A percentile compares a stretch with the other conserved stretches of the same genome.
Evolutionary conservation across 108 stramenopile genomes (phyloP).

Genomic region (Fragilariopsis cylindrus): DNA sequence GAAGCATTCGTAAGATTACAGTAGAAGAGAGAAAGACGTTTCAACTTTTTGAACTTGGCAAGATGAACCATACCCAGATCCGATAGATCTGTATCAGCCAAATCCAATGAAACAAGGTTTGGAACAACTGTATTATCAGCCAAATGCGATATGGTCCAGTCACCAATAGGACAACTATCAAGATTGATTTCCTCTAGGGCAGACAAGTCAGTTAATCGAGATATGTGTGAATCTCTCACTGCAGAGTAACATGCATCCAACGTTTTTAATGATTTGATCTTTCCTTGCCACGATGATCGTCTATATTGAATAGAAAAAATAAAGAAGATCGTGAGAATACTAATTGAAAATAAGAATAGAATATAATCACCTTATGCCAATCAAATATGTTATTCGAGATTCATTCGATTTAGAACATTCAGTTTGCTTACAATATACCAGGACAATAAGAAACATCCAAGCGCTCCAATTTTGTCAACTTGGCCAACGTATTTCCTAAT

Average conservation of each 20-base stretch:
- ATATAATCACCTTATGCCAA: not conserved
- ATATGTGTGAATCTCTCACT: slow-evolving; percentile 73
- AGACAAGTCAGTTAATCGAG: slow-evolving; percentile 52
- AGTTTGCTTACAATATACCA: slow-evolving; percentile 69
- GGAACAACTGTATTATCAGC: slow-evolving; percentile 78
- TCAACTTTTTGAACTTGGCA: slow-evolving; percentile 71
- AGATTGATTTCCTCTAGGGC: slow-evolving; percentile 77
- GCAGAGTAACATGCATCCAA: slow-evolving; percentile 75
- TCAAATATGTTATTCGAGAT: not conserved
- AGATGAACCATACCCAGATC: slow-evolving; percentile 75
- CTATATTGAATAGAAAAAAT: slow-evolving; percentile 26
- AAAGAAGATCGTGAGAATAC: slow-evolving; percentile 8
- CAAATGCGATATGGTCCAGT: slow-evolving; percentile 74
- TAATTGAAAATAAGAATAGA: not conserved
- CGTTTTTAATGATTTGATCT: slow-evolving; percentile 59
- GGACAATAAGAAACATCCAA: slow-evolving; percentile 78
- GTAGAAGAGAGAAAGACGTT: slow-evolving; percentile 76
- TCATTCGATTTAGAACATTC: not conserved
- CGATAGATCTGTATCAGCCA: slow-evolving; percentile 82
- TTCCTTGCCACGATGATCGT: slow-evolving; percentile 86
- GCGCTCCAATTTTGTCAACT: slow-evolving; percentile 41
- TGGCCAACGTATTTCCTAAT: slow-evolving; percentile 52
- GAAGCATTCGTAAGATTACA: slow-evolving; percentile 78
- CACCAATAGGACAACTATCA: slow-evolving; percentile 74
- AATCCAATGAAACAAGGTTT: slow-evolving; percentile 67